Evolutionary conservation across 306 rosid species (phyloP), one percentile per base, ranked within the genome.

Genomic region (Adenanthera pavonina): DNA sequence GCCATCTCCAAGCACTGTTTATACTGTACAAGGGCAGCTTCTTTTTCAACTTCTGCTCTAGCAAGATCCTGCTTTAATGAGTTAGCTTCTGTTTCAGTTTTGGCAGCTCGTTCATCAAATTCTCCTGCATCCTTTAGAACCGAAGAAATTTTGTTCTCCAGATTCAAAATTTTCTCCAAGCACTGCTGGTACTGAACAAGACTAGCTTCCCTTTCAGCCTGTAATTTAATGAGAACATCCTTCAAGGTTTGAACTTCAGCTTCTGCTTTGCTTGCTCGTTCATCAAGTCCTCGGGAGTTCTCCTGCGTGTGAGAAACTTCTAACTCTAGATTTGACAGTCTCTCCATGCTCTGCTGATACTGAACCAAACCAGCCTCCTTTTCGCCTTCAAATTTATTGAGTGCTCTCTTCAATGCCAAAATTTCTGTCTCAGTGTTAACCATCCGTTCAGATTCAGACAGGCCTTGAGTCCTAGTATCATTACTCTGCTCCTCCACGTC

Each of bases 351-450:
- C 80, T 87, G 82, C 82, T 86, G 91, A 83, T 93, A 93, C 86
- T 87, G 92, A 86, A 88, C 89, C 78, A 93, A 82, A 77, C 91
- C 92, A 85, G 91, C 94, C 83, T 96, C 99, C 92, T 93, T 92
- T 88, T 96, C 99, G 2, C 86, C 90, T 86, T 92, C 98, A 80
- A 93, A 79, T 80, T 92, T 91, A 56, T 88, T 84, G 74, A 96
- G 93, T 77, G 91, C 85, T 81, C 84, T 68, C 90, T 93, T 96
- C 51, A 96, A 89, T 79, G 93, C 87, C 73, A 79, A 82, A 77
- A 94, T 93, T 83, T 92, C 97, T 75, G 86, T 80, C 90, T 92
- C 99, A 12, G 96, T 91, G 81, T 87, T 87, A 46, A 86, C 86
- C 82, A 94, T 79, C 38, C 87, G 88, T 74, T 91, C 95, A 41